A percentile compares a stretch with the other conserved stretches of the same genome.
These are phyloP conservation scores for Globisporangium uncinulatum DNA, from an alignment of 352 stramenopile species.

Conservation along the genomic window DNA sequence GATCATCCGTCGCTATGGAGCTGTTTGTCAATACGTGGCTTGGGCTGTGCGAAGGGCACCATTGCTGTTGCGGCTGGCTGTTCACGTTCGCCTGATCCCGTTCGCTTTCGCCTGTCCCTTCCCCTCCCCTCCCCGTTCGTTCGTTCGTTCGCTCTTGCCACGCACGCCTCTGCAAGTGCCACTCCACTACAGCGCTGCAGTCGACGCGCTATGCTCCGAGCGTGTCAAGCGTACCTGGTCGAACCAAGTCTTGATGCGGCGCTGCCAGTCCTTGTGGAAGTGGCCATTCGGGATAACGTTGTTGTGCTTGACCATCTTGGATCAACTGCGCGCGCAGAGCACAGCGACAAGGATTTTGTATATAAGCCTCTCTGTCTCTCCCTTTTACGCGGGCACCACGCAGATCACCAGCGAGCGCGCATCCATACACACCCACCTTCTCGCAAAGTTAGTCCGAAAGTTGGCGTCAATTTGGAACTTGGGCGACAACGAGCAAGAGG, in stretches of 20 bases:
- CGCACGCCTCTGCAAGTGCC: too few species aligned
- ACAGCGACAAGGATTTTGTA: not conserved
- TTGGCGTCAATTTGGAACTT: conserved; percentile 90
- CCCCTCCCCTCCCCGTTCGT: too few species aligned
- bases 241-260: conserved; percentile 96
- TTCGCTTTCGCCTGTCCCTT: too few species aligned
- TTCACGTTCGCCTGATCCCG: too few species aligned
- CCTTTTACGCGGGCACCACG: not conserved
- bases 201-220: not conserved
- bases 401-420: not conserved
- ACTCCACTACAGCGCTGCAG: too few species aligned
- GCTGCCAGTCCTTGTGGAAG: conserved; percentile 99
- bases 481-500: conserved; percentile 18
- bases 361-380: not conserved
- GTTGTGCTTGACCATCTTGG: conserved; percentile 99
- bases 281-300: conserved; percentile 99
- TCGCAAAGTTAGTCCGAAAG: conserved; percentile 75
- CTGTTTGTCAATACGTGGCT: too few species aligned
- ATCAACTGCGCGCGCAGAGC: conserved; percentile 31
- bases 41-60: too few species aligned
- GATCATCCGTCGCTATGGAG: too few species aligned
- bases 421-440: conserved; percentile 38
- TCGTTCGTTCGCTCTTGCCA: too few species aligned
- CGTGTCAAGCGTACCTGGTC: conserved; percentile 66
- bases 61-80: too few species aligned